Evolutionary conservation across 2,329 filamentous ascomycete species (phyloP), one percentile per base, ranked within the genome.

Genomic region (Cercospora sp.): DNA sequence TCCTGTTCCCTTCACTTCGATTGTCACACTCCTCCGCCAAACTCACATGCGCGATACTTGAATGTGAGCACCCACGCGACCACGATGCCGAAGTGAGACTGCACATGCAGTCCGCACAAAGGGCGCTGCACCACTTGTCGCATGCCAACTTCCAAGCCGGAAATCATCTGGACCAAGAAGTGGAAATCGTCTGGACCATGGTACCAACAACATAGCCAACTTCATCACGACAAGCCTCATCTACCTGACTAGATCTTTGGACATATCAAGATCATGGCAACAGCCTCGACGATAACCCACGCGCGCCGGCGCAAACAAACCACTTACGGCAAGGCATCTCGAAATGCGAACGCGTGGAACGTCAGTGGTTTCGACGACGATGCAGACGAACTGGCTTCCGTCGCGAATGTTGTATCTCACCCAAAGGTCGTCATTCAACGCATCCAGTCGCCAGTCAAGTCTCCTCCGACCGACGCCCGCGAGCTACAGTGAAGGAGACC

Each of bases 251-350:
- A 55, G 49, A 26, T 55, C 24, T 59, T 13, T 12, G 28, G 21
- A n/a, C 45, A 53, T 10, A 34, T 16, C 24, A 30, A 59, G 21
- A 68, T 12, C 18, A 72, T 72, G 70, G 66, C 72, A 8, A 63
- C 67, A 12, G 49, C 68, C 6, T 70, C 70, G 13, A 51, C 69
- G 28, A 45, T 70, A 5, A 53, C 69, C 24, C 64, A 68, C 28
- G 59, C 70, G 57, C 70, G 71, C 43, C 71, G 73, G 49, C 69
- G 71, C 32, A 75, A 73, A 61, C 71, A 72, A 66, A 64, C 69
- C 24, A 72, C 71, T 21, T 75, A 75, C 40, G 73, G 73, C 67
- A 74, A 70, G 43, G 63, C 61, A 26, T 70, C 72, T 53, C 66
- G 71, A 32, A 74, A 58, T 43, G 66, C 62, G 28, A 70, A 64